Conservation (phyloP, 371 early-diverging fungal genomes). For the Lichtheimia ornata region DNA sequence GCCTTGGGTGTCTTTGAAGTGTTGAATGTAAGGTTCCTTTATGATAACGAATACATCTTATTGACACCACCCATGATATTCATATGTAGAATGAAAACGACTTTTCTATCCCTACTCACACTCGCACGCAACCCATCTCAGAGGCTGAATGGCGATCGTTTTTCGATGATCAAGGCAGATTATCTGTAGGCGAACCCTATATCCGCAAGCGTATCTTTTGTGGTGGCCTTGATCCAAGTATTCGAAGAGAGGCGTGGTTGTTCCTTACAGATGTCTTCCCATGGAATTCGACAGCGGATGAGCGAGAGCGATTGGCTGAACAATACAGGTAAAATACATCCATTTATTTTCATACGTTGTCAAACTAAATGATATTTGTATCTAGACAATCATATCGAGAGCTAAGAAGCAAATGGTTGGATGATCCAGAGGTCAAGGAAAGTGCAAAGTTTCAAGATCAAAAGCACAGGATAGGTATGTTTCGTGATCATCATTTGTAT, state of each 20-base stretch:
- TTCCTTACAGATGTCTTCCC: constrained; percentile 79
- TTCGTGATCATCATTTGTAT: neutral
- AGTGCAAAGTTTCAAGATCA: constrained; percentile 75
- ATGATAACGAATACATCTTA: neutral
- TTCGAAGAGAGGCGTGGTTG: constrained; percentile 84
- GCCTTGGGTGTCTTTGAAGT: constrained; percentile 50
- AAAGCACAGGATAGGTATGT: constrained; percentile 75
- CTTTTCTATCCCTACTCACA: constrained; percentile 46
- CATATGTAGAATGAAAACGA: constrained; percentile 39
- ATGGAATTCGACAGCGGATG: constrained; percentile 74
- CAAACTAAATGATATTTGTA: neutral
- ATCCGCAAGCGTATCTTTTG: constrained; percentile 69
- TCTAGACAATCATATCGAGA: constrained; percentile 56
- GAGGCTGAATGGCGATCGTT: constrained; percentile 74
- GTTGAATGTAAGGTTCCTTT: constrained; percentile 31
- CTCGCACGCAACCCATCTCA: constrained; percentile 64
- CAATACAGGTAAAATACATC: constrained; percentile 49
- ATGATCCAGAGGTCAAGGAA: constrained; percentile 50
- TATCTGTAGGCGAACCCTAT: constrained; percentile 52
- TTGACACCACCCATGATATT: neutral
- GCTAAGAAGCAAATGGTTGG: constrained; percentile 75
- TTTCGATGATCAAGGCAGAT: constrained; percentile 65
- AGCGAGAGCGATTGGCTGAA: constrained; percentile 54
- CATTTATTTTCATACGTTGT: neutral
- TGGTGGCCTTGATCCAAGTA: constrained; percentile 74